A percentile compares a stretch with the other conserved stretches of the same genome.
phyloP scores from a whole-genome alignment of 1,284 basidiomycete genomes.

The Wolfiporia cocos region DNA sequence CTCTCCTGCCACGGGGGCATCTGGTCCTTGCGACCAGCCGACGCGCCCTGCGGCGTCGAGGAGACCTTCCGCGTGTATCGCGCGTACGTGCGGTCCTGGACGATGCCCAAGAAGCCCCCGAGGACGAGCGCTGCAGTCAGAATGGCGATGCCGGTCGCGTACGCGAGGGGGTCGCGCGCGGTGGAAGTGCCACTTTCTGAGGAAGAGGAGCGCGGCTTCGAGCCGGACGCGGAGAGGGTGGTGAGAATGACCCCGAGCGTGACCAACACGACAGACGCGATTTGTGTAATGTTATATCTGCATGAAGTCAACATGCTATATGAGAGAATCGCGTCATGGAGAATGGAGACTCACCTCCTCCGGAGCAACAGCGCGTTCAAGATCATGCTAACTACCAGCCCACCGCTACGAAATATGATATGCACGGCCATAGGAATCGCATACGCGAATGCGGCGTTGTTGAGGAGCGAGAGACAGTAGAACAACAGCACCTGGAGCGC shows the following conservation, averaged over 20 bases:
- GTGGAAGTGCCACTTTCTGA: slow-evolving; percentile 3
- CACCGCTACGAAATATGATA: slow-evolving; percentile 91
- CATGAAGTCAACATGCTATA: neutral
- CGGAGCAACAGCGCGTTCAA: slow-evolving; percentile 61
- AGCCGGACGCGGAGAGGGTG: slow-evolving; percentile 64
- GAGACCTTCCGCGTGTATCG: slow-evolving; percentile 43
- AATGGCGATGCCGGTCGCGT: slow-evolving; percentile 69
- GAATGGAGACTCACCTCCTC: slow-evolving; percentile 40
- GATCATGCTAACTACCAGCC: slow-evolving; percentile 77
- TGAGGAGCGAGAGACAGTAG: slow-evolving; percentile 76
- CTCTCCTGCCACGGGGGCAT: slow-evolving; percentile 74
- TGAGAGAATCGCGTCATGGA: slow-evolving; percentile 3
- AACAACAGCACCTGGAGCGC: slow-evolving; percentile 81
- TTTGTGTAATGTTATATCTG: slow-evolving; percentile 67
- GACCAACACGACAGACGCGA: slow-evolving; percentile 73
- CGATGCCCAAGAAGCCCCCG: slow-evolving; percentile 78
- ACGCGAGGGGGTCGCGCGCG: slow-evolving; percentile 33
- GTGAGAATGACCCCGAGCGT: slow-evolving; percentile 81
- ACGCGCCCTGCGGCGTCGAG: slow-evolving; percentile 1
- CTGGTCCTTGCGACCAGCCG: slow-evolving; percentile 6
- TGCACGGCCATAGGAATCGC: slow-evolving; percentile 88
- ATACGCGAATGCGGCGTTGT: slow-evolving; percentile 88
- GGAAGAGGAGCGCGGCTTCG: slow-evolving; percentile 6
- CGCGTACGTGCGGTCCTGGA: slow-evolving; percentile 80
- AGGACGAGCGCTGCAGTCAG: slow-evolving; percentile 76